Conservation (phyloP, 1,139 yeast species). For the Hyphopichia fennica region DNA sequence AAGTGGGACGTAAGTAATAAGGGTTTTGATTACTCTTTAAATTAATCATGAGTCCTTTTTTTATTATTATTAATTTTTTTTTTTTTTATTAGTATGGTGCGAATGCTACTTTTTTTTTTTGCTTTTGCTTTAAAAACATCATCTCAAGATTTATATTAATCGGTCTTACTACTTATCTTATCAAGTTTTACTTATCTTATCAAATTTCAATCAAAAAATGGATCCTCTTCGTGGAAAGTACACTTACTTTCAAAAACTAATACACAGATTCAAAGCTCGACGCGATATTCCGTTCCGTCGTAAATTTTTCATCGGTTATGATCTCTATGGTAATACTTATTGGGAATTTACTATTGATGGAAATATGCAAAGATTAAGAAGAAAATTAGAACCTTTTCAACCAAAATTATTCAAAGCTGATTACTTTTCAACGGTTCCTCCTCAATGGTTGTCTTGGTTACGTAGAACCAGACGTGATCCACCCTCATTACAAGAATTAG, state of each 20-base stretch:
- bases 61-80: neutral
- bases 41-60: no score
- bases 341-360: conserved; percentile 74
- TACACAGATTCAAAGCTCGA: conserved; percentile 61
- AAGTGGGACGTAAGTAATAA: no score
- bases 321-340: conserved; percentile 76
- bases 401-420: conserved; percentile 46
- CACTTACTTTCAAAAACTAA: conserved; percentile 43
- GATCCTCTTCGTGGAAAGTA: conserved; percentile 40
- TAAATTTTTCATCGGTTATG: conserved; percentile 66
- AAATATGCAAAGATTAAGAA: conserved; percentile 42
- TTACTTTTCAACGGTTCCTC: conserved; percentile 52
- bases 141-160: no score
- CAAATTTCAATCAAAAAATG: no score
- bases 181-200: no score
- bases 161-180: no score
- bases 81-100: neutral
- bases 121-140: no score
- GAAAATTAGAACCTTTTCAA: conserved; percentile 50
- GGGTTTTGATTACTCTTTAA: no score
- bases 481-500: conserved; percentile 64
- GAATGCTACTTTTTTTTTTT: no score
- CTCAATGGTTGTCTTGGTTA: conserved; percentile 85
- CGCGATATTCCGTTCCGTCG: conserved; percentile 65
- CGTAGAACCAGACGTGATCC: conserved; percentile 58